phyloP scores from a whole-genome alignment of 139 green algal species.

The Auxenochlorella protothecoides region DNA sequence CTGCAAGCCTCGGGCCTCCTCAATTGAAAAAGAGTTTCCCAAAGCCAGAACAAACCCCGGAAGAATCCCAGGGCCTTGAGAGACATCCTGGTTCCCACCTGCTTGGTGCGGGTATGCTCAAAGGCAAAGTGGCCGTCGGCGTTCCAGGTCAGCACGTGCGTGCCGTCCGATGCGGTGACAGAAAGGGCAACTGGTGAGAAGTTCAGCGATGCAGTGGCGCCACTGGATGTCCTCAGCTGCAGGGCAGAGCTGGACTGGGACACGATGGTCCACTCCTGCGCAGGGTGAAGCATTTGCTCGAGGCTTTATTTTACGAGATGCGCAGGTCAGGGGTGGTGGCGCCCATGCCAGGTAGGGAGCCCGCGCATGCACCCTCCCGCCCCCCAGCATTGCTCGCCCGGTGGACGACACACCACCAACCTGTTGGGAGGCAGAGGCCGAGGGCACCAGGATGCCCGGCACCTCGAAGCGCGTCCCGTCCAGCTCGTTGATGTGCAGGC shows the following conservation, averaged over 20 bases:
- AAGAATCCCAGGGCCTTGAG: too few species aligned
- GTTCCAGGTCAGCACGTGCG: constrained; percentile 61
- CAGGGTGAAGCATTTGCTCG: not conserved
- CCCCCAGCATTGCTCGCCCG: too few species aligned
- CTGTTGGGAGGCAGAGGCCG: not conserved
- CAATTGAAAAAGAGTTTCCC: too few species aligned
- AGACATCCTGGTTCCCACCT: constrained; percentile 23
- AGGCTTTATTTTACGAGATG: not conserved
- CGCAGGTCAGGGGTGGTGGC: not conserved
- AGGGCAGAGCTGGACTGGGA: constrained; percentile 18
- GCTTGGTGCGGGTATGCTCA: constrained; percentile 67
- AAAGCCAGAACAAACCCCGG: too few species aligned
- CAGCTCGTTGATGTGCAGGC: constrained; percentile 69
- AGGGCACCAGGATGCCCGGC: constrained; percentile 50
- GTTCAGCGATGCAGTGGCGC: not conserved
- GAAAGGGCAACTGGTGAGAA: constrained; percentile 52
- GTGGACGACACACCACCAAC: not conserved
- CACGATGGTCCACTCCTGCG: constrained; percentile 16
- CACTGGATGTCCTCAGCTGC: constrained; percentile 7
- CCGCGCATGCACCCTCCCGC: too few species aligned
- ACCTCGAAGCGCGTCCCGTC: constrained; percentile 53
- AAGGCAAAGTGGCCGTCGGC: constrained; percentile 66
- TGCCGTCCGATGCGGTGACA: constrained; percentile 28
- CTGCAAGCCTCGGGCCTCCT: too few species aligned
- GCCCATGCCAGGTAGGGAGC: not conserved